Evolutionary conservation across 345 rosid genomes (phyloP), one percentile per base, ranked within the genome.

Genomic region (Hibiscus syriacus): DNA sequence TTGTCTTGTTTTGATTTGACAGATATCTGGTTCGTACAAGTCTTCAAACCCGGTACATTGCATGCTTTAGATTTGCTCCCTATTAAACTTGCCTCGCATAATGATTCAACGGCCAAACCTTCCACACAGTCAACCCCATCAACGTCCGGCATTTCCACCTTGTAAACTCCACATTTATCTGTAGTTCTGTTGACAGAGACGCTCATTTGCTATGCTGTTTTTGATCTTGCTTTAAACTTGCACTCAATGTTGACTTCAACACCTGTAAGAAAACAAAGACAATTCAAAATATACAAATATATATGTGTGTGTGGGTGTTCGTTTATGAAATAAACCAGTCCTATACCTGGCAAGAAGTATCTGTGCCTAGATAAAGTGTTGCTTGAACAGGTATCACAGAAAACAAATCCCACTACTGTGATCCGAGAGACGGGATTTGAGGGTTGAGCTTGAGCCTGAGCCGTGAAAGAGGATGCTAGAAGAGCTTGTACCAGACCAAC

Each of bases 311-410:
- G 52, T n/a, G 50, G 14, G 6, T 46, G 4, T 46, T 46, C 5
- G 2, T 2, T 29, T 2, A 67, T 8, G 16, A 22, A 8, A n/a
- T 36, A 23, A 29, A 26, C 49, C 36, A 43, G 46, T 3, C n/a
- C 23, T 23, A 64, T 77, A 92, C 98, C 98, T 79, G 89, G 90
- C 80, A 90, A 79, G 87, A 93, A 90, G 77, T 84, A 90, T 81
- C 94, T 89, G 70, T 87, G 86, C 70, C 76, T 82, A 16, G 98
- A 87, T 81, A 93, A 89, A 64, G 75, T 73, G 70, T 80, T 82
- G 68, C 71, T 74, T 25, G 82, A 82, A 53, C 96, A 93, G 3
- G 85, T 77, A 70, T 93, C 97, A 36, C 96, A 88, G 68, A 77
- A 93, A 41, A 90, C 98, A 73, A 74, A 88, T 13, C 94, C 97